A percentile compares a stretch with the other conserved stretches of the same genome.
Evolutionary conservation across 345 rosid genomes (phyloP).

Genomic region (Boechera divaricarpa): DNA sequence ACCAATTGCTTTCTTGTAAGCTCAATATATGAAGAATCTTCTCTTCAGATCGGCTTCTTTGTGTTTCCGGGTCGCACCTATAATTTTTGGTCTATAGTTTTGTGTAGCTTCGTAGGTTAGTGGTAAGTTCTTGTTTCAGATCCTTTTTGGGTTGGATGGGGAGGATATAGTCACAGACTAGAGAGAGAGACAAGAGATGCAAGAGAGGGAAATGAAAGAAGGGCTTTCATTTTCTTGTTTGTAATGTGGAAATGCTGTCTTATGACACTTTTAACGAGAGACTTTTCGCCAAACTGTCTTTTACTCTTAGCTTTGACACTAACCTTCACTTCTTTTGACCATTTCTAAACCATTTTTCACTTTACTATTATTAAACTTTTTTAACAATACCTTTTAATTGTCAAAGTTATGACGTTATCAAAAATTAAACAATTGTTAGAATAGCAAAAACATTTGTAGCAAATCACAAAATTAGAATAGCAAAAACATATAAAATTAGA

Average conservation of each 20-base stretch:
- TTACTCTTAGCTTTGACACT: neutral
- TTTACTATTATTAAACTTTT: no score
- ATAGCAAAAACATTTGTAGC: no score
- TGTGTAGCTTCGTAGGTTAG: conserved; percentile 14
- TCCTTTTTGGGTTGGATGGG: neutral
- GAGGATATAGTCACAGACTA: neutral
- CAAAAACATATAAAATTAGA: no score
- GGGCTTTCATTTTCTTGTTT: neutral
- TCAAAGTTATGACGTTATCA: no score
- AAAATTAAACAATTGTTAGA: no score
- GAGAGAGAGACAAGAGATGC: neutral
- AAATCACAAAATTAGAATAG: no score
- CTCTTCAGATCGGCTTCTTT: neutral
- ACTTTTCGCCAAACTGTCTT: neutral
- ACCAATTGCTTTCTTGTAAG: conserved; percentile 14
- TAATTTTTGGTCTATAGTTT: conserved; percentile 26
- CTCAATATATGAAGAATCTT: conserved; percentile 8
- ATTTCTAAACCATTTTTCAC: neutral
- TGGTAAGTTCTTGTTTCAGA: conserved; percentile 6
- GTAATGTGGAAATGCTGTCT: conserved; percentile 15
- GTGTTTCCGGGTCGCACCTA: neutral
- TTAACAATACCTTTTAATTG: no score
- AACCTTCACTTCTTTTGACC: neutral
- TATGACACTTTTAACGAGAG: conserved; percentile 4
- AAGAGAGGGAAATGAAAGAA: neutral